phyloP scores from a whole-genome alignment of 352 stramenopile genomes.

The Globisporangium megalacanthum region DNA sequence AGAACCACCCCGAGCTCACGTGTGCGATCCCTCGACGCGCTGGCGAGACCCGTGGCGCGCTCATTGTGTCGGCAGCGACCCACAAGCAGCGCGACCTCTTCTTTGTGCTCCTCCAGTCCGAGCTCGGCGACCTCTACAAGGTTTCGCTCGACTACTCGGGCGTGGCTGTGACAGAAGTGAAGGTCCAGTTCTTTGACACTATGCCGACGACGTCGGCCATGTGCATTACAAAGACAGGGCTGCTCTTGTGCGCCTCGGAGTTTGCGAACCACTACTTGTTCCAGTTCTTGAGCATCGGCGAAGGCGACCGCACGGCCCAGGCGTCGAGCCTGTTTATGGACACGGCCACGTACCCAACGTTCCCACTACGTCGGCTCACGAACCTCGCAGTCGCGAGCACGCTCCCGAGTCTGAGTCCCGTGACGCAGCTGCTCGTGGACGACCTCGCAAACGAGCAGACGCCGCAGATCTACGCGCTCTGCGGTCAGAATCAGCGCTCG shows the following conservation, averaged over 20 bases:
- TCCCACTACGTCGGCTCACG: conserved; percentile 81
- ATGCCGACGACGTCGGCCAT: conserved; percentile 91
- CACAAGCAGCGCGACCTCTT: conserved; percentile 95
- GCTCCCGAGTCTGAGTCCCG: conserved; percentile 87
- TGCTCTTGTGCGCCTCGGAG: conserved; percentile 96
- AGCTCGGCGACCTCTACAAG: conserved; percentile 99
- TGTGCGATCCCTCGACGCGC: conserved; percentile 74
- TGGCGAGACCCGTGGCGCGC: conserved; percentile 74
- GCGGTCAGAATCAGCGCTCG: conserved; percentile 90
- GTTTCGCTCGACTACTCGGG: conserved; percentile 90
- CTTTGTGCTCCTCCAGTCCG: conserved; percentile 97
- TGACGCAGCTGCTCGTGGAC: conserved; percentile 94
- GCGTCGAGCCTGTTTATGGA: conserved; percentile 74
- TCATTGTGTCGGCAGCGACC: conserved; percentile 92
- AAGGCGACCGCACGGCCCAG: conserved; percentile 83
- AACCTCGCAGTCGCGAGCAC: conserved; percentile 83
- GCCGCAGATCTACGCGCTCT: conserved; percentile 96
- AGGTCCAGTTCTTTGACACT: conserved; percentile 96
- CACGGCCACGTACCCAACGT: conserved; percentile 49
- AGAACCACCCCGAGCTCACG: conserved; percentile 79
- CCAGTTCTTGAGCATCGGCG: conserved; percentile 96
- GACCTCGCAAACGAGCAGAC: conserved; percentile 94
- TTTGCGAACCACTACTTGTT: conserved; percentile 98
- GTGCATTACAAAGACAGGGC: conserved; percentile 97
- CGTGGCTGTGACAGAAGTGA: conserved; percentile 79